Percentiles rank a stretch among this genome's conserved stretches.
Conservation (phyloP, 768 basidiomycete species). For the Krasilnikovozyma curviuscula region DNA sequence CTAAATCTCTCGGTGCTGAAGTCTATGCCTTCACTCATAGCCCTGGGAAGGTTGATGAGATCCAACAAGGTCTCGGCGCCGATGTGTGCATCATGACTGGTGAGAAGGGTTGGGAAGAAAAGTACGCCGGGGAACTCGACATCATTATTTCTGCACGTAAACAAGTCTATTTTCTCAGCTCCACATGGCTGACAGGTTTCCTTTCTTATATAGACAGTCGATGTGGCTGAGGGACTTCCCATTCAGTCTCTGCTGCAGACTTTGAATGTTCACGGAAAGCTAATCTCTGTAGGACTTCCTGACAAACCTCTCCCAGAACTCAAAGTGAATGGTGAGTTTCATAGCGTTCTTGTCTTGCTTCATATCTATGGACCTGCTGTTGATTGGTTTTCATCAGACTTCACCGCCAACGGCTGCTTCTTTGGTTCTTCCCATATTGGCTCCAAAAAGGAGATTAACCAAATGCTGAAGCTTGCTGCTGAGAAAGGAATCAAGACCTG, state of each 20-base stretch:
- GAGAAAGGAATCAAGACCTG: constrained; percentile 37
- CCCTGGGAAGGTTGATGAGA: constrained; percentile 37
- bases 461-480: constrained; percentile 43
- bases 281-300: no score
- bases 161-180: no score
- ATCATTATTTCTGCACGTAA: constrained; percentile 6
- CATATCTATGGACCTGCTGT: no score
- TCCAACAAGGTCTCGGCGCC: no score
- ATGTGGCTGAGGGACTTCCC: constrained; percentile 4
- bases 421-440: constrained; percentile 33
- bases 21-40: constrained; percentile 43
- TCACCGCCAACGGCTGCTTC: constrained; percentile 18
- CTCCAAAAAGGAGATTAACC: constrained; percentile 38
- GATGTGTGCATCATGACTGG: no score
- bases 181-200: no score
- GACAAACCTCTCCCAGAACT: no score
- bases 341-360: no score
- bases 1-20: constrained; percentile 39
- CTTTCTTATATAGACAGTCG: no score
- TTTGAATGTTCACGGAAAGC: background rate
- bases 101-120: constrained; percentile 1
- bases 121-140: constrained; percentile 9
- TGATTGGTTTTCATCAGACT: background rate
- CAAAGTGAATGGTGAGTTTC: no score
- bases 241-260: no score